Percentiles rank a stretch among this genome's conserved stretches.
phyloP scores from a whole-genome alignment of 305 asterid genomes.

The Ilex paraguariensis region DNA sequence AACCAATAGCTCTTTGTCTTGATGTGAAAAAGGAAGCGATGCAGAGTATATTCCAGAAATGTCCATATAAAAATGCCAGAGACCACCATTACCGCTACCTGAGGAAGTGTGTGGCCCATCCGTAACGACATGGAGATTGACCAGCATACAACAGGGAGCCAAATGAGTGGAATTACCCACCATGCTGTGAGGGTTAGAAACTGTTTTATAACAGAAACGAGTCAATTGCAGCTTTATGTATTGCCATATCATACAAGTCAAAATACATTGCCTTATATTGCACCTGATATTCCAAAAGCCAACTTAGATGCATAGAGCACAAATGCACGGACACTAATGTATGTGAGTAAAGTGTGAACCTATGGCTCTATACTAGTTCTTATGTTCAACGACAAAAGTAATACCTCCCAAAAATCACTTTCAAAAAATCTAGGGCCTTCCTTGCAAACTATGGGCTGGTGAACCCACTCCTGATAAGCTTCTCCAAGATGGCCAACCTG shows the following conservation, averaged over 20 bases:
- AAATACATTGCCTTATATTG: no score
- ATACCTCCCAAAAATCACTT: constrained; percentile 56
- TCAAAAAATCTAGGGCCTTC: constrained; percentile 21
- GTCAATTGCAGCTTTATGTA: not conserved
- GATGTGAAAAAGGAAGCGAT: constrained; percentile 84
- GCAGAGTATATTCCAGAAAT: constrained; percentile 71
- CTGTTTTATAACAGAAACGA: constrained; percentile 28
- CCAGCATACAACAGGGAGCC: constrained; percentile 80
- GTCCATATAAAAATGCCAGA: constrained; percentile 70
- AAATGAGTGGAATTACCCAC: constrained; percentile 75
- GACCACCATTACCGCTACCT: constrained; percentile 39
- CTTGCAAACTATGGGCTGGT: constrained; percentile 59
- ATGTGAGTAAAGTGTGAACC: no score
- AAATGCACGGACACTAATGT: no score
- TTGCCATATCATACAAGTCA: not conserved
- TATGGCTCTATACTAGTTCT: no score
- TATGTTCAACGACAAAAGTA: not conserved
- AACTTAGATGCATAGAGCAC: no score
- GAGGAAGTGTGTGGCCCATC: constrained; percentile 39
- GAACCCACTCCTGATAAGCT: constrained; percentile 84
- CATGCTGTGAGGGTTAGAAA: constrained; percentile 70
- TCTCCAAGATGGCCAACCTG: constrained; percentile 93
- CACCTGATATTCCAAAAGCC: no score
- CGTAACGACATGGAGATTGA: constrained; percentile 35
- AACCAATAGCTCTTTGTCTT: constrained; percentile 72